phyloP scores from a whole-genome alignment of 305 asterid genomes.

The Ajuga reptans region DNA sequence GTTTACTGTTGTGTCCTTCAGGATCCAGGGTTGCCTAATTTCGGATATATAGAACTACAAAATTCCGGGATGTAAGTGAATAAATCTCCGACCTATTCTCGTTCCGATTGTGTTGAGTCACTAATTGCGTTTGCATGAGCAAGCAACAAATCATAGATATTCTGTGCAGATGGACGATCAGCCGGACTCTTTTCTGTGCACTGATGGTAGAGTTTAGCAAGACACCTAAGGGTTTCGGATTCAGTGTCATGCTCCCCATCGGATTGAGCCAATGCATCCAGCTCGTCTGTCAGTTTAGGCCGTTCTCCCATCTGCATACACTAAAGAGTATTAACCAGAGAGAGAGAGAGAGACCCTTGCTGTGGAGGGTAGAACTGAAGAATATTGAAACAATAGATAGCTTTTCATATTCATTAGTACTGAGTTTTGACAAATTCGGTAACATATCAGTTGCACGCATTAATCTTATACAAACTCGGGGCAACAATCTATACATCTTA shows the following conservation, averaged over 20 bases:
- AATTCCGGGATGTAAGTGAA: slow-evolving; percentile 22
- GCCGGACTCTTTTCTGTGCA: slow-evolving; percentile 63
- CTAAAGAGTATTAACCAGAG: not conserved
- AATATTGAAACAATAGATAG: not conserved
- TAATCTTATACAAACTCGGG: not conserved
- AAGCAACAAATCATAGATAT: slow-evolving; percentile 38
- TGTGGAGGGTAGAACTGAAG: not conserved
- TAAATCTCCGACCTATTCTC: slow-evolving; percentile 25
- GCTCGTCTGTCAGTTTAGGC: slow-evolving; percentile 43
- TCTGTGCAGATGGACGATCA: slow-evolving; percentile 61
- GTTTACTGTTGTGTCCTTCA: not conserved
- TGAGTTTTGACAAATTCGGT: not conserved
- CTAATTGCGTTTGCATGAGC: slow-evolving; percentile 26
- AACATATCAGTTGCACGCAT: too few relatives aligned
- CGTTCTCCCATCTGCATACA: slow-evolving; percentile 47
- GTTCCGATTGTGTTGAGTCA: slow-evolving; percentile 30
- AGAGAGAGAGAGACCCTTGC: not conserved
- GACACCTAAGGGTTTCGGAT: slow-evolving; percentile 36
- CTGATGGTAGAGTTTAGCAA: slow-evolving; percentile 37
- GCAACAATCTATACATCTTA: not conserved
- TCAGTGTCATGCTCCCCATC: slow-evolving; percentile 30
- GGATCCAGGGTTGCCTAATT: not conserved
- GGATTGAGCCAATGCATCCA: slow-evolving; percentile 37
- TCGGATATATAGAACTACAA: slow-evolving; percentile 29
- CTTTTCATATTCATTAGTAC: too few relatives aligned